Evolutionary conservation across 495 filamentous ascomycete genomes (phyloP).

Genomic region (Chaetomium tenue): DNA sequence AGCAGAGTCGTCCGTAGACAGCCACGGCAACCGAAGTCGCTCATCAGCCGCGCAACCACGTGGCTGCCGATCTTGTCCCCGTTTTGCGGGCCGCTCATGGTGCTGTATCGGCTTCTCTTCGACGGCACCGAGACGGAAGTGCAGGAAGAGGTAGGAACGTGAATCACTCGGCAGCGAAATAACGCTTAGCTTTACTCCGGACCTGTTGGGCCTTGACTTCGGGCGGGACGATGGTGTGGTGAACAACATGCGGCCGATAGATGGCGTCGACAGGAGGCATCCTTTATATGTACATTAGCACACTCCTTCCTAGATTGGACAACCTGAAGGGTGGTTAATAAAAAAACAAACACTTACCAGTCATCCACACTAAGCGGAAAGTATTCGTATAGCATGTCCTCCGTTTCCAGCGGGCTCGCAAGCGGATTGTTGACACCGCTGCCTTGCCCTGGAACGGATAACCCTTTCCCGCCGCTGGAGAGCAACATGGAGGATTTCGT

Average conservation of each 20-base stretch:
- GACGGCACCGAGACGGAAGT: no score
- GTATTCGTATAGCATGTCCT: conserved; percentile 85
- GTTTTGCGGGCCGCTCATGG: no score
- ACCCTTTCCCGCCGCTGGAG: neutral
- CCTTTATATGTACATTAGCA: conserved; percentile 29
- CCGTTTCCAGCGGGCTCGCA: conserved; percentile 64
- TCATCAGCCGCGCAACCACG: no score
- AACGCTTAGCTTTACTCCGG: conserved; percentile 72
- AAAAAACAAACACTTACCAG: conserved; percentile 50
- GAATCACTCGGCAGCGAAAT: conserved; percentile 60
- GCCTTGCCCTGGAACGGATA: neutral
- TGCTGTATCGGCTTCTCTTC: no score
- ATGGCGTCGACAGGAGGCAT: conserved; percentile 88
- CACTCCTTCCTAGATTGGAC: neutral
- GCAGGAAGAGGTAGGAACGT: neutral
- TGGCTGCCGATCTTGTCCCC: no score
- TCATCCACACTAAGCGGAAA: conserved; percentile 86
- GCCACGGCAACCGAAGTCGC: no score
- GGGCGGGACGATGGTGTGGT: conserved; percentile 75
- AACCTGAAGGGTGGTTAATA: no score
- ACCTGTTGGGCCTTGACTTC: conserved; percentile 71
- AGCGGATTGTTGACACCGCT: conserved; percentile 34
- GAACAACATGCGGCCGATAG: conserved; percentile 88
- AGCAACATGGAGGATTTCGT: conserved; percentile 40
- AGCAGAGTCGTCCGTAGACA: no score